Evolutionary conservation across 2,329 filamentous ascomycete species (phyloP).

Genomic region (Beauveria scarabaeidicola): DNA sequence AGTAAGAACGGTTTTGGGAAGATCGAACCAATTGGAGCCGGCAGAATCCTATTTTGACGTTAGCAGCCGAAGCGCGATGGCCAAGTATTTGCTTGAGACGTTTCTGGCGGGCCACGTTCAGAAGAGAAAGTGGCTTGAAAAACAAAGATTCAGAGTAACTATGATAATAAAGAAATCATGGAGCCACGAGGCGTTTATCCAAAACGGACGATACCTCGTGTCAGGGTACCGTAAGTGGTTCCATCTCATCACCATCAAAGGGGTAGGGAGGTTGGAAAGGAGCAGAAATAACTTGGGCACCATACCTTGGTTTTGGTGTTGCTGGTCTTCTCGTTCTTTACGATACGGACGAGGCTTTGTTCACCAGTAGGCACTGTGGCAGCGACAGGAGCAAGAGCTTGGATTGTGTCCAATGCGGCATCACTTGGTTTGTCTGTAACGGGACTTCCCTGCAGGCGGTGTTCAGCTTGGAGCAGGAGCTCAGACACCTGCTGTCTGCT

Average conservation of each 20-base stretch:
- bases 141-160: constrained; percentile 61
- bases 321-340: neutral
- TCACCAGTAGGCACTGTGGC: constrained; percentile 9
- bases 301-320: constrained; percentile 21
- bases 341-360: constrained; percentile 2
- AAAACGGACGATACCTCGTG: constrained; percentile 32
- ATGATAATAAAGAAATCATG: constrained; percentile 49
- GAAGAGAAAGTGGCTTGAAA: neutral
- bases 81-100: neutral
- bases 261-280: neutral
- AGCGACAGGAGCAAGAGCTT: constrained; percentile 13
- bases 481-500: constrained; percentile 23
- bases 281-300: neutral
- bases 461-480: constrained; percentile 25
- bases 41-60: constrained; percentile 43
- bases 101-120: neutral
- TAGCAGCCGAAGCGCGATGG: neutral
- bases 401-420: neutral
- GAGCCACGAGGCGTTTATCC: constrained; percentile 47
- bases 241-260: constrained; percentile 30
- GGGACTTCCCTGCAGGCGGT: constrained; percentile 20
- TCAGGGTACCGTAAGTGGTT: constrained; percentile 29
- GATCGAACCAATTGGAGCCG: constrained; percentile 76
- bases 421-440: neutral
- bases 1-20: constrained; percentile 77